phyloP scores from a whole-genome alignment of 179 eudicot species.

The Actinidia chinensis region DNA sequence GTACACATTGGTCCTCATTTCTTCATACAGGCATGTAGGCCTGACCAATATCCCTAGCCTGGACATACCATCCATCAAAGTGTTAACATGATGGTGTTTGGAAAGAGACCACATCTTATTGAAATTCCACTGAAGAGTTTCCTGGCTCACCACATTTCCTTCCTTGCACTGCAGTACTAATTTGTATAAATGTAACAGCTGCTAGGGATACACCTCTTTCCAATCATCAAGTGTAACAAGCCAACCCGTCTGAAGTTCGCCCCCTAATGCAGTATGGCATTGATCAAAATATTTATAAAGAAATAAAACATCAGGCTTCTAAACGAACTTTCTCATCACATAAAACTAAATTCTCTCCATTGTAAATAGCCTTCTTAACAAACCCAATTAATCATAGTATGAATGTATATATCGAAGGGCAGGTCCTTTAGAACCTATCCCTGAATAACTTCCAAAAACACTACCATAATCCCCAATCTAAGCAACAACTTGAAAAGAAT shows the following conservation, averaged over 20 bases:
- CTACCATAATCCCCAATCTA: slow-evolving; percentile 73
- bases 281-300: slow-evolving; percentile 82
- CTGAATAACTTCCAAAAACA: slow-evolving; percentile 83
- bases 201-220: slow-evolving; percentile 58
- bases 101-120: slow-evolving; percentile 49
- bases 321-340: slow-evolving; percentile 59
- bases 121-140: slow-evolving; percentile 50
- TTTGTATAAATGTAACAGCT: slow-evolving; percentile 47
- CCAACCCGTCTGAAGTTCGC: slow-evolving; percentile 51
- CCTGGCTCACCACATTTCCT: slow-evolving; percentile 76
- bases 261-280: slow-evolving; percentile 66
- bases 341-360: slow-evolving; percentile 68
- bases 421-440: slow-evolving; percentile 75
- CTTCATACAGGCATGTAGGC: slow-evolving; percentile 66
- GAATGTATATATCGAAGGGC: slow-evolving; percentile 46
- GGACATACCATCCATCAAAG: slow-evolving; percentile 81
- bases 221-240: slow-evolving; percentile 62
- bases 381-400: slow-evolving; percentile 72
- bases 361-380: slow-evolving; percentile 57
- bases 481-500: slow-evolving; percentile 56
- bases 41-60: slow-evolving; percentile 59
- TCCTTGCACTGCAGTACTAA: slow-evolving; percentile 70
- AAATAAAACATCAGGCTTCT: slow-evolving; percentile 66
- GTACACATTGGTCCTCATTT: slow-evolving; percentile 63
- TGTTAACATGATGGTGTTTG: slow-evolving; percentile 52